These are phyloP conservation scores for Acaromyces ingoldii DNA, from an alignment of 1,284 basidiomycete genomes.

Conservation along the genomic window DNA sequence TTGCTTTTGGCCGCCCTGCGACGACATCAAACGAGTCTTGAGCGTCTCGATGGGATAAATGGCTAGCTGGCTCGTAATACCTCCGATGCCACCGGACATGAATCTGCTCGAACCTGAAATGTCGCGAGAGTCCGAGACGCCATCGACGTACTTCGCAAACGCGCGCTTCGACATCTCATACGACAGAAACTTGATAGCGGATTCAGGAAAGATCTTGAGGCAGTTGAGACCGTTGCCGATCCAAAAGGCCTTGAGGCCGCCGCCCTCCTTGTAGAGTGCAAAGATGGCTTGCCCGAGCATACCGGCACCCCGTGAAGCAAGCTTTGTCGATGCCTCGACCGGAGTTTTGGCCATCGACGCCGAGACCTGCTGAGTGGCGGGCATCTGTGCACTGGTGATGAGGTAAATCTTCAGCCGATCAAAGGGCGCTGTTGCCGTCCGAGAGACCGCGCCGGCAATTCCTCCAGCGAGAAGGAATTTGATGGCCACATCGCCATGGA, in stretches of 20 bases:
- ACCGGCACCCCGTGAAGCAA: slow-evolving; percentile 57
- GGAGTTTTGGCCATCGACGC: background rate
- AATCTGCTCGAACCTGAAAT: slow-evolving; percentile 90
- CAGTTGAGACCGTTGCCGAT: slow-evolving; percentile 65
- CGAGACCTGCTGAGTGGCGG: slow-evolving; percentile 10
- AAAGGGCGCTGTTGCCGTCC: slow-evolving; percentile 94
- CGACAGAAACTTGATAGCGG: slow-evolving; percentile 94
- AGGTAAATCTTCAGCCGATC: slow-evolving; percentile 95
- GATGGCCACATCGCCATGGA: slow-evolving; percentile 70
- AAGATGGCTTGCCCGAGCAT: slow-evolving; percentile 69
- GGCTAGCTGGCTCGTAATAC: slow-evolving; percentile 80
- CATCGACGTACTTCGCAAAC: slow-evolving; percentile 86
- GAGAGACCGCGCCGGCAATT: slow-evolving; percentile 89
- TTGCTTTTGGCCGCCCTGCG: slow-evolving; percentile 55
- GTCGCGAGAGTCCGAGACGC: slow-evolving; percentile 79
- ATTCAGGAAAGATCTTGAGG: slow-evolving; percentile 88
- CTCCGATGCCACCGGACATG: slow-evolving; percentile 89
- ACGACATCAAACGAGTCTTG: slow-evolving; percentile 66
- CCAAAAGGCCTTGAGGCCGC: slow-evolving; percentile 86
- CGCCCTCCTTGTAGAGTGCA: slow-evolving; percentile 72
- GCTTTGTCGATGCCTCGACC: slow-evolving; percentile 15
- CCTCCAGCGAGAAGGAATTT: slow-evolving; percentile 91
- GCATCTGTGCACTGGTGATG: slow-evolving; percentile 62
- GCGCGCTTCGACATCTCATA: slow-evolving; percentile 95
- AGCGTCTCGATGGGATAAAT: slow-evolving; percentile 51